Conservation (phyloP, 1,139 yeast species). For the Pichia sp. region DNA sequence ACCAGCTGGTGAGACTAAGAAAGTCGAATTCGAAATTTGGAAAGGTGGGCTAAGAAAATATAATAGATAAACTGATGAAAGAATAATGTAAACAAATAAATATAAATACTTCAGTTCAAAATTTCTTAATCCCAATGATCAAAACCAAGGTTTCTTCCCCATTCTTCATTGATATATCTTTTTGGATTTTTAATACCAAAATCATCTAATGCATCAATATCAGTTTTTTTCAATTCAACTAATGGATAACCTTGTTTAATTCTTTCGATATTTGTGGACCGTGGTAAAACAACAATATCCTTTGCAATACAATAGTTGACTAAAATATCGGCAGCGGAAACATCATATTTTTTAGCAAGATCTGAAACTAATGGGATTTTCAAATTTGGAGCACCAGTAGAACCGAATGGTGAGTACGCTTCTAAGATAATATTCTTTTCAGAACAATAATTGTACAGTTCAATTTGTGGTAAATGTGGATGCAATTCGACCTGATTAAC, state of each 20-base stretch:
- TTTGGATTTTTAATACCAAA: slow-evolving; percentile 41
- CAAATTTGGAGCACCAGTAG: slow-evolving; percentile 49
- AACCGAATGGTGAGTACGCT: slow-evolving; percentile 69
- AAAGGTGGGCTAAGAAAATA: slow-evolving; percentile 29
- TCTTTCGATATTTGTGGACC: slow-evolving; percentile 38
- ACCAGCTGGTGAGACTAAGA: slow-evolving; percentile 16
- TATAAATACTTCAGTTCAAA: background rate
- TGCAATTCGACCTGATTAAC: slow-evolving; percentile 56
- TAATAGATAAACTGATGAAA: background rate
- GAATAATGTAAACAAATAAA: background rate
- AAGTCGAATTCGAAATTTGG: slow-evolving; percentile 29
- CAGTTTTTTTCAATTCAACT: slow-evolving; percentile 4
- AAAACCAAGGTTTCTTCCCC: slow-evolving; percentile 22
- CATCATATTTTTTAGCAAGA: slow-evolving; percentile 42
- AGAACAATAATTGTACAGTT: slow-evolving; percentile 48
- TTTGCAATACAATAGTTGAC: slow-evolving; percentile 50
- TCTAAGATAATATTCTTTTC: slow-evolving; percentile 49
- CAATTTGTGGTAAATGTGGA: slow-evolving; percentile 63
- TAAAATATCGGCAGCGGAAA: slow-evolving; percentile 42
- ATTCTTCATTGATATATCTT: slow-evolving; percentile 31
- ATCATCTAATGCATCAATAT: slow-evolving; percentile 20
- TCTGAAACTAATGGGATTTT: slow-evolving; percentile 38
- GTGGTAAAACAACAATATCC: slow-evolving; percentile 48
- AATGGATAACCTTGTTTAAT: slow-evolving; percentile 23
- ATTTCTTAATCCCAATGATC: slow-evolving; percentile 15